phyloP scores from a whole-genome alignment of 495 filamentous ascomycete genomes.

The Trichoderma virens region DNA sequence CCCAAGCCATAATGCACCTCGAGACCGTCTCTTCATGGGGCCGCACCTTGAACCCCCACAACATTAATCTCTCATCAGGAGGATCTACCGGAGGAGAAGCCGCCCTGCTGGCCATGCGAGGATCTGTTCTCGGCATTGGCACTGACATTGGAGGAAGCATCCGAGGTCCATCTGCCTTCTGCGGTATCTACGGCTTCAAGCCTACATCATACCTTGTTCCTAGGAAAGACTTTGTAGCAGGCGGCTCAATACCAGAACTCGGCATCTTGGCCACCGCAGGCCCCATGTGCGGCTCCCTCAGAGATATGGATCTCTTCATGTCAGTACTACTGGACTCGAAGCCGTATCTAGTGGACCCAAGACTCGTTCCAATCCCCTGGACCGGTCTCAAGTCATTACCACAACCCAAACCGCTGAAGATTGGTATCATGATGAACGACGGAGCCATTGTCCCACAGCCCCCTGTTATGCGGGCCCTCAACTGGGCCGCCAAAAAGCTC shows the following conservation, averaged over 20 bases:
- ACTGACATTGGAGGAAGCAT: conserved; percentile 70
- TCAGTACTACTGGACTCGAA: conserved; percentile 20
- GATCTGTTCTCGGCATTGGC: conserved; percentile 40
- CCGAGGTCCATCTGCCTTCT: conserved; percentile 50
- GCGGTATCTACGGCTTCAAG: conserved; percentile 53
- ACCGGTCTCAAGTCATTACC: conserved; percentile 26
- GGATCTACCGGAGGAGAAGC: conserved; percentile 58
- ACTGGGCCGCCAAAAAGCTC: conserved; percentile 46
- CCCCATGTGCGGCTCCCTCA: conserved; percentile 20
- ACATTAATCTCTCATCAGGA: conserved; percentile 46
- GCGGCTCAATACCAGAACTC: conserved; percentile 20
- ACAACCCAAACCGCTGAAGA: conserved; percentile 41
- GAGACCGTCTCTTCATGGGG: conserved; percentile 14
- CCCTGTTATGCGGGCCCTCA: conserved; percentile 54
- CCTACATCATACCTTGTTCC: conserved; percentile 47
- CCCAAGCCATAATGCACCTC: conserved; percentile 44
- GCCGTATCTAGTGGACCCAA: conserved; percentile 21
- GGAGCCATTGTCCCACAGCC: conserved; percentile 65
- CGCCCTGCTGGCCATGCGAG: conserved; percentile 38
- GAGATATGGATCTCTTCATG: conserved; percentile 29
- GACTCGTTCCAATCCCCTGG: conserved; percentile 35
- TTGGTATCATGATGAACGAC: conserved; percentile 66
- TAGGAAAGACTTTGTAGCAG: conserved; percentile 43
- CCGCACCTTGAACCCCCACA: conserved; percentile 44
- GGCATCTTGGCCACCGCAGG: conserved; percentile 25